Evolutionary conservation across 345 rosid species (phyloP).

Genomic region (Carallia pectinifolia): DNA sequence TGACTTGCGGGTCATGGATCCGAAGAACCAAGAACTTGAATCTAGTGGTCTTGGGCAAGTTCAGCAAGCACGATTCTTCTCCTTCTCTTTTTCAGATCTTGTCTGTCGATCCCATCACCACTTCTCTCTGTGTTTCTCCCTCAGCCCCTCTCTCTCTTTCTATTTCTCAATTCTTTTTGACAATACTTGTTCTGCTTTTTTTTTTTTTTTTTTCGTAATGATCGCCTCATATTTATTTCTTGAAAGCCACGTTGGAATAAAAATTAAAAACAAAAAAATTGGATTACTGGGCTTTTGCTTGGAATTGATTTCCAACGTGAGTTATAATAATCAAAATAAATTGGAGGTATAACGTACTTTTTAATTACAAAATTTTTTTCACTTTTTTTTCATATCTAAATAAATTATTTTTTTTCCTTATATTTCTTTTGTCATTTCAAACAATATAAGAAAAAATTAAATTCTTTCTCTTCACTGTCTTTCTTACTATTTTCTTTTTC

Average conservation of each 20-base stretch:
- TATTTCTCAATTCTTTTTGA: neutral
- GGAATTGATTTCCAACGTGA: too few species aligned
- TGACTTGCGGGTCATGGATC: constrained; percentile 89
- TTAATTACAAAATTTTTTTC: too few species aligned
- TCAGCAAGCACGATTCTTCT: constrained; percentile 43
- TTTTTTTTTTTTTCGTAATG: neutral
- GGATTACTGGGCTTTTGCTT: too few species aligned
- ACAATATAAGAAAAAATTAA: too few species aligned
- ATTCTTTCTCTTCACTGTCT: too few species aligned
- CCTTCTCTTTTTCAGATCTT: constrained; percentile 66
- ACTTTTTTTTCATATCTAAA: too few species aligned
- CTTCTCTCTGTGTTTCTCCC: constrained; percentile 66
- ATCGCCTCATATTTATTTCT: neutral
- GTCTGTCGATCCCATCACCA: constrained; percentile 66
- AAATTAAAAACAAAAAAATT: too few species aligned
- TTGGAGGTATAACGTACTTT: too few species aligned
- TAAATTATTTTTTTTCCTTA: too few species aligned
- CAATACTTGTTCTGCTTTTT: neutral
- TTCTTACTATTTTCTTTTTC: too few species aligned
- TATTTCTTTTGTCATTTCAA: too few species aligned
- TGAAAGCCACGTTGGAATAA: neutral
- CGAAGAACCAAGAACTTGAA: constrained; percentile 69
- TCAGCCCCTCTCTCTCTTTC: constrained; percentile 37
- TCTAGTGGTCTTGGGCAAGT: constrained; percentile 62
- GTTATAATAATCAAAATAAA: too few species aligned